phyloP scores from a whole-genome alignment of 768 basidiomycete species.

The Panaeolus cyanescens region DNA sequence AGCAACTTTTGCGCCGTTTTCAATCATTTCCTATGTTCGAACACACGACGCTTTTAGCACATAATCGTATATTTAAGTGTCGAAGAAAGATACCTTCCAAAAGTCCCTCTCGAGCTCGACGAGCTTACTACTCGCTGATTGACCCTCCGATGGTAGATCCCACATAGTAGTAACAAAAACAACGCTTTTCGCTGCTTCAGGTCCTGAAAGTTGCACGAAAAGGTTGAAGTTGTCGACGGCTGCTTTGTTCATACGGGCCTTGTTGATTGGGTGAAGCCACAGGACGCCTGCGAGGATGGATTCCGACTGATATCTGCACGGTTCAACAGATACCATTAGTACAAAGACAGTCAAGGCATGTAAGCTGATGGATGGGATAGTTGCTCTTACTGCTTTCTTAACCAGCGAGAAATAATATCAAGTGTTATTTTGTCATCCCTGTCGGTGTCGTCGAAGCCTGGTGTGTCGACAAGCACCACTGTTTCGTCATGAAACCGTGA shows the following conservation, averaged over 20 bases:
- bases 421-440: not conserved
- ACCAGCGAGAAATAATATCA: not conserved
- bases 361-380: too few species aligned
- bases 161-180: slow-evolving; percentile 48
- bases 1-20: not conserved
- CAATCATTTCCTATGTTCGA: not conserved
- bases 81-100: not conserved
- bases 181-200: slow-evolving; percentile 42
- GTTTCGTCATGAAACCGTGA: not conserved
- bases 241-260: slow-evolving; percentile 42
- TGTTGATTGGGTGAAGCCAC: slow-evolving; percentile 31
- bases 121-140: not conserved
- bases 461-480: not conserved
- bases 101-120: not conserved
- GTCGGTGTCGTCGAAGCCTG: not conserved
- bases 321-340: not conserved
- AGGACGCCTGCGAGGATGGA: slow-evolving; percentile 25
- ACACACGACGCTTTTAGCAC: too few species aligned
- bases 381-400: not conserved
- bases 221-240: slow-evolving; percentile 49
- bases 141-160: slow-evolving; percentile 20
- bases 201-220: slow-evolving; percentile 50
- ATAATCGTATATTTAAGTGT: too few species aligned
- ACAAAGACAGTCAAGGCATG: too few species aligned
- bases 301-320: not conserved